phyloP scores from a whole-genome alignment of 1,284 basidiomycete genomes.

The Leucocoprinus gongylophorus region DNA sequence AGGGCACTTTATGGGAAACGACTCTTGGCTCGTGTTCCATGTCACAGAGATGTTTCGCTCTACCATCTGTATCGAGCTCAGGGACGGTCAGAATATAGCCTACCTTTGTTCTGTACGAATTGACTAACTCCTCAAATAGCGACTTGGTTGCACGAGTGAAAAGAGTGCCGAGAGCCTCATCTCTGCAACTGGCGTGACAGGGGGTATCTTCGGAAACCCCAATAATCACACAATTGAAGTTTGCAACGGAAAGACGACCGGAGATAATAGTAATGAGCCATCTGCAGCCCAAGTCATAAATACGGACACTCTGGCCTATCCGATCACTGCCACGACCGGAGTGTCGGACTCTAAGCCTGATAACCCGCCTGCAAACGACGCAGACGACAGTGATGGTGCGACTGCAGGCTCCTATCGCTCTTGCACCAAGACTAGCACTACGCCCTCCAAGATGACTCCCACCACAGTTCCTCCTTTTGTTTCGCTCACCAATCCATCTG shows the following conservation, averaged over 20 bases:
- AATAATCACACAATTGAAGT: conserved; percentile 7
- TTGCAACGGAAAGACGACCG: conserved; percentile 3
- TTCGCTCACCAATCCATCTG: neutral
- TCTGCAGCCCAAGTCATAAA: conserved; percentile 7
- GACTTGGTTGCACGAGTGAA: conserved; percentile 41
- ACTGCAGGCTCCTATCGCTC: neutral
- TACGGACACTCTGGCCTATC: conserved; percentile 6
- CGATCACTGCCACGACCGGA: conserved; percentile 5
- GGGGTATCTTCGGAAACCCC: conserved; percentile 30
- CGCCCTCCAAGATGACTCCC: neutral
- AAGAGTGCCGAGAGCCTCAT: conserved; percentile 37
- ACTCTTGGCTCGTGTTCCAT: conserved; percentile 29
- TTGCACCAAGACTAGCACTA: neutral
- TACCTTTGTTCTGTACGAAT: neutral
- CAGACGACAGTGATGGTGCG: neutral
- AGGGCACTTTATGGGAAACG: conserved; percentile 34
- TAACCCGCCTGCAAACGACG: neutral
- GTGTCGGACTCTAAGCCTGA: neutral
- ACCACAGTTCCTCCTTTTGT: neutral
- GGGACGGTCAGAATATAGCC: conserved; percentile 34
- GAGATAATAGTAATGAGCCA: conserved; percentile 2
- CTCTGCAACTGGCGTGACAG: conserved; percentile 36
- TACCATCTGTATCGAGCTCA: conserved; percentile 33
- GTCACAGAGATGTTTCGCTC: conserved; percentile 39
- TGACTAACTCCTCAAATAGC: conserved; percentile 23